A percentile compares a stretch with the other conserved stretches of the same genome.
phyloP scores from a whole-genome alignment of 2,329 filamentous ascomycete species.

The Sphaerulina populicola region DNA sequence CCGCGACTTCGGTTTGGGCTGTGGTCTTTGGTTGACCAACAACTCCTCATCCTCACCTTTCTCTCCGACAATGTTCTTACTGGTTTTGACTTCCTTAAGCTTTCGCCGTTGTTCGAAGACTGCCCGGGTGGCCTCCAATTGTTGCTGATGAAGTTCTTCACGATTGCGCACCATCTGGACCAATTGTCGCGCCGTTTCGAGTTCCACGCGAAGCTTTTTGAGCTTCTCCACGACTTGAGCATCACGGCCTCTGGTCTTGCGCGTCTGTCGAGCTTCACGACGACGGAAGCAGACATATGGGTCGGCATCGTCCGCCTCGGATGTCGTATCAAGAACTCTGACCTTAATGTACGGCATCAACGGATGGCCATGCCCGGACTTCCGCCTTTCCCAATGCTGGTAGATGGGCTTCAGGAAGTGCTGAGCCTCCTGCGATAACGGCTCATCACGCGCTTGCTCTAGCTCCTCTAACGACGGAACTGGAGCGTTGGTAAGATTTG shows the following conservation, averaged over 20 bases:
- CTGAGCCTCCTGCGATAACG: conserved; percentile 47
- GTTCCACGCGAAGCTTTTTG: conserved; percentile 78
- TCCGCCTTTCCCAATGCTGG: conserved; percentile 74
- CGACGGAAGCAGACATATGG: conserved; percentile 97
- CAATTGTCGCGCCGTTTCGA: conserved; percentile 79
- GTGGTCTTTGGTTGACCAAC: conserved; percentile 72
- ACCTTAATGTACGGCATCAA: conserved; percentile 70
- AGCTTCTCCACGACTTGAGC: conserved; percentile 91
- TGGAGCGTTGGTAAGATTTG: conserved; percentile 79
- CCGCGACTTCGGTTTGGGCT: conserved; percentile 47
- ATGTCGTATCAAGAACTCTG: conserved; percentile 70
- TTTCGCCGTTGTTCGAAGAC: conserved; percentile 76
- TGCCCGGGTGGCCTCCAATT: conserved; percentile 63
- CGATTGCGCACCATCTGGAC: conserved; percentile 69
- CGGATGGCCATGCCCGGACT: conserved; percentile 49
- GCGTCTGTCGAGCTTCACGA: conserved; percentile 84
- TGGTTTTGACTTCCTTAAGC: conserved; percentile 81
- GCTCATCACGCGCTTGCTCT: conserved; percentile 56
- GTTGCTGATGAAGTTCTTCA: conserved; percentile 69
- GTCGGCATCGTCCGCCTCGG: conserved; percentile 90
- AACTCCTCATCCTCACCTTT: conserved; percentile 90
- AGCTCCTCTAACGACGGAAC: conserved; percentile 51
- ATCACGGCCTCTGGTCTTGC: conserved; percentile 90
- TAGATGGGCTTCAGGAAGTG: conserved; percentile 70
- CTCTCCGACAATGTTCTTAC: conserved; percentile 69